A percentile compares a stretch with the other conserved stretches of the same genome.
phyloP scores from a whole-genome alignment of 2,329 filamentous ascomycete species.

The Cladophialophora exuberans region DNA sequence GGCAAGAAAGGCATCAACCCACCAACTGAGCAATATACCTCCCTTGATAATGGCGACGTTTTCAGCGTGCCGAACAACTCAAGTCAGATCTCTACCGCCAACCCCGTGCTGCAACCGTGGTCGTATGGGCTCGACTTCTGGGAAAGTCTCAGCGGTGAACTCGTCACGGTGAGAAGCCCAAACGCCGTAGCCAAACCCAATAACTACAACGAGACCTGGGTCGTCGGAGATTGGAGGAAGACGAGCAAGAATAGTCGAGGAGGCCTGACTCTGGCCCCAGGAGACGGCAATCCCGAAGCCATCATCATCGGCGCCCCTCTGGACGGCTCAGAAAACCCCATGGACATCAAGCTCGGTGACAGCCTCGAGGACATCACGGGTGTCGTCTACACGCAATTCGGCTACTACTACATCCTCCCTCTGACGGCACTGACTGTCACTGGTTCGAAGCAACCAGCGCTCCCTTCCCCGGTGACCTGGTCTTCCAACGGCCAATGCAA shows the following conservation, averaged over 20 bases:
- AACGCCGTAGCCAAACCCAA: slow-evolving; percentile 65
- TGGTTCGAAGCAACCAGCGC: slow-evolving; percentile 47
- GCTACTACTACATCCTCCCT: slow-evolving; percentile 71
- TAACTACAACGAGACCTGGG: slow-evolving; percentile 69
- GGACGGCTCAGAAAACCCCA: slow-evolving; percentile 65
- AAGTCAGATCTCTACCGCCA: slow-evolving; percentile 59
- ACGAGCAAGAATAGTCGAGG: slow-evolving; percentile 66
- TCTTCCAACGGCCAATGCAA: slow-evolving; percentile 60
- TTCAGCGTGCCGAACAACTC: slow-evolving; percentile 67
- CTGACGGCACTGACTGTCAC: slow-evolving; percentile 59
- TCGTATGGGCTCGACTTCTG: slow-evolving; percentile 73
- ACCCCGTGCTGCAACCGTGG: slow-evolving; percentile 64
- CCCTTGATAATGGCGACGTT: slow-evolving; percentile 67
- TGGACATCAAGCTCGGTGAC: slow-evolving; percentile 66
- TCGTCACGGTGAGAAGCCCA: slow-evolving; percentile 65
- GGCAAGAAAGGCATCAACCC: slow-evolving; percentile 60
- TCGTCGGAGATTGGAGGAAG: slow-evolving; percentile 66
- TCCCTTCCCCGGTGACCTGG: slow-evolving; percentile 52
- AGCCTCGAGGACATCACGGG: slow-evolving; percentile 68
- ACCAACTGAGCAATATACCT: slow-evolving; percentile 64
- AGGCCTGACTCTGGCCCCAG: slow-evolving; percentile 65
- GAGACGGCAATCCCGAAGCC: slow-evolving; percentile 70
- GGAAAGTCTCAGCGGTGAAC: slow-evolving; percentile 69
- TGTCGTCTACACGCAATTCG: slow-evolving; percentile 67
- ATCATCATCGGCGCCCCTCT: slow-evolving; percentile 68